Percentiles rank a stretch among this genome's conserved stretches.
These are phyloP conservation scores for Omphalotus guepiniiformis DNA, from an alignment of 768 basidiomycete genomes.

Conservation along the genomic window DNA sequence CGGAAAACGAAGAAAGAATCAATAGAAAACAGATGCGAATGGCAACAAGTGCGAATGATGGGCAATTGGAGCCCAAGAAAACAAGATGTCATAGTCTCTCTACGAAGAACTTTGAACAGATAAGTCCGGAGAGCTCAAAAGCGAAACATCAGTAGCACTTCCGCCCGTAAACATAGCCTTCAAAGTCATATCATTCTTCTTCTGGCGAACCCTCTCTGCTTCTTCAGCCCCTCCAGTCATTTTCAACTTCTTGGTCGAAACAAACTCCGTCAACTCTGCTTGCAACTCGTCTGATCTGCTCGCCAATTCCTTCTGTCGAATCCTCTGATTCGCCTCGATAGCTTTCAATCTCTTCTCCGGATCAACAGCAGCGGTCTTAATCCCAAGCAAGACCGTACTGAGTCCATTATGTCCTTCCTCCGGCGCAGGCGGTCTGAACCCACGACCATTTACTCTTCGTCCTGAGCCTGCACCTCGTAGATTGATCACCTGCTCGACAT, in stretches of 20 bases:
- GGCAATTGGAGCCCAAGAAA: not conserved
- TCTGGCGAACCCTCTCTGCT: conserved; percentile 81
- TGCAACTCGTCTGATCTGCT: conserved; percentile 78
- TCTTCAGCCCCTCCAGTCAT: conserved; percentile 97
- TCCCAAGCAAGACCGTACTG: conserved; percentile 85
- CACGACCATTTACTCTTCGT: conserved; percentile 35
- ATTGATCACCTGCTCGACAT: conserved; percentile 86
- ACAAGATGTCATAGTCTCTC: not conserved
- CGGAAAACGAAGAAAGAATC: conserved; percentile 1
- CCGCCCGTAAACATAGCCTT: conserved; percentile 79
- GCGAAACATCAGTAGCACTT: conserved; percentile 18
- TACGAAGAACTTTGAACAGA: conserved; percentile 7
- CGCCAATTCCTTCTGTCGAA: conserved; percentile 70
- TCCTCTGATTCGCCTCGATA: conserved; percentile 85
- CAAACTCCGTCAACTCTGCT: conserved; percentile 81
- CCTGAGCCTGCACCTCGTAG: conserved; percentile 46
- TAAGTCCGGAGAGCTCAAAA: conserved; percentile 8
- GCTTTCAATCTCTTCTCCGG: conserved; percentile 85
- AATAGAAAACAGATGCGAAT: conserved; percentile 3
- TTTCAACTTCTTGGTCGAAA: conserved; percentile 81
- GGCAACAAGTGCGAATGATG: not conserved
- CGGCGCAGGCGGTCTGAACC: conserved; percentile 55
- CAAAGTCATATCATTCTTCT: conserved; percentile 76
- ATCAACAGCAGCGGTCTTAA: conserved; percentile 77
- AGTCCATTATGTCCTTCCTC: conserved; percentile 69